Percentiles rank a stretch among this genome's conserved stretches.
Conservation (phyloP, 1,284 basidiomycete species). For the Exobasidium rhododendri region DNA sequence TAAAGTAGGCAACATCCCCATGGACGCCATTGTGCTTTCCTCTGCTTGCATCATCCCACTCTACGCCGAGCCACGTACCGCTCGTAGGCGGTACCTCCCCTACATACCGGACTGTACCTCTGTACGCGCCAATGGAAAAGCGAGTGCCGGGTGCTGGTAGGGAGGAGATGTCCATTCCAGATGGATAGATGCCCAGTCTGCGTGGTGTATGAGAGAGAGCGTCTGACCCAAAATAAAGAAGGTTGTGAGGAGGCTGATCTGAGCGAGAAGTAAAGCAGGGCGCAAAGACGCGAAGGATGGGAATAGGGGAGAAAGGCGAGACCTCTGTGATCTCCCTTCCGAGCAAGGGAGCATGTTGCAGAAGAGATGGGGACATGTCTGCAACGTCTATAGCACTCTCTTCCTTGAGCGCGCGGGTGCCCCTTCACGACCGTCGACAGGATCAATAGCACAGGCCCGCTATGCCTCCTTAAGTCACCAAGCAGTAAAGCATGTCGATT, state of each 20-base stretch:
- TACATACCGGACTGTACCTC: slow-evolving; percentile 66
- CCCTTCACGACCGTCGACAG: no score
- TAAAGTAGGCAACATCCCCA: slow-evolving; percentile 74
- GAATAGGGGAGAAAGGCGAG: no score
- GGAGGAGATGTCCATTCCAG: not conserved
- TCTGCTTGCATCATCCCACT: slow-evolving; percentile 81
- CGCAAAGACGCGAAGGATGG: not conserved
- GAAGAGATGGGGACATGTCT: no score
- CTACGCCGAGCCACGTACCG: slow-evolving; percentile 83
- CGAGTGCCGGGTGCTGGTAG: slow-evolving; percentile 24
- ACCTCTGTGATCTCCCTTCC: no score
- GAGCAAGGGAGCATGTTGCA: no score
- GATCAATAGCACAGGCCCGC: not conserved
- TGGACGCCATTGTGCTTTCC: slow-evolving; percentile 79
- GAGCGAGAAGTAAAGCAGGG: not conserved
- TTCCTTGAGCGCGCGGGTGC: no score
- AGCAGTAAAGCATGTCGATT: not conserved
- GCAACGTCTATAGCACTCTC: no score
- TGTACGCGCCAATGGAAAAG: slow-evolving; percentile 28
- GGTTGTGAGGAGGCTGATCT: not conserved
- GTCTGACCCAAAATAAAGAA: no score
- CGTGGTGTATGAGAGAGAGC: no score
- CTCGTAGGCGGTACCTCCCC: slow-evolving; percentile 67
- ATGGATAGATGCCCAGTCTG: no score
- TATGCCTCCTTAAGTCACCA: not conserved